Evolutionary conservation across 441 rosid species (phyloP), one percentile per base, ranked within the genome.

Genomic region (Jatropha multifida): DNA sequence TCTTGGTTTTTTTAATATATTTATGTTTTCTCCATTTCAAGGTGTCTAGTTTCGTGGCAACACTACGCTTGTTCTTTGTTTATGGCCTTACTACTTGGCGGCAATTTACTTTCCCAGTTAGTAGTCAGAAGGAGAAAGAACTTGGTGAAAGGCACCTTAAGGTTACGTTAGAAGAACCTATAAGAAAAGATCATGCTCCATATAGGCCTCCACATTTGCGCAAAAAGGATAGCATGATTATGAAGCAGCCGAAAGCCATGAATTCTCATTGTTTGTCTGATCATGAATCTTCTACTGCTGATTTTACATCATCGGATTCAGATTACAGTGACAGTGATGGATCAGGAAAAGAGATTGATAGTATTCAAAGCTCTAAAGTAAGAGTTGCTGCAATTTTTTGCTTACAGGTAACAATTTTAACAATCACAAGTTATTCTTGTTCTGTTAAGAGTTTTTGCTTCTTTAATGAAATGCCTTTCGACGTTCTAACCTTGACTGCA

Each of bases 141-240:
- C 77, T 74, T 63, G 71, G 69, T 81, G 51, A 65, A 78, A 63
- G 32, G 65, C 78, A 69, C 81, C 80, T 76, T 78, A 79, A 81
- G 74, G 81, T 83, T 75, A 75, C 75, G 73, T 76, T 80, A 60
- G 83, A 83, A 80, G 89, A 80, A 80, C 78, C 79, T 71, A 66
- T 32, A 66, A 84, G 73, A 68, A 78, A 82, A 81, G 78, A 79
- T 42, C 76, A 60, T 81, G 83, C 83, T 81, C 92, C 90, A 51
- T 93, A 91, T 81, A 88, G 94, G 83, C 99, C 99, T 82, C 98
- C 98, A 3, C 99, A 93, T 83, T 81, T 93, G 85, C 90, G 99
- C 77, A 88, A 90, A 83, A 91, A 79, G 84, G 92, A 85, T 27
- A 79, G 72, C 76, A 73, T 81, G 58, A 74, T 61, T 62, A 62